Base-by-base conservation (phyloP, 139 green algal genomes). In the Tetradesmus lagerheimii region DNA sequence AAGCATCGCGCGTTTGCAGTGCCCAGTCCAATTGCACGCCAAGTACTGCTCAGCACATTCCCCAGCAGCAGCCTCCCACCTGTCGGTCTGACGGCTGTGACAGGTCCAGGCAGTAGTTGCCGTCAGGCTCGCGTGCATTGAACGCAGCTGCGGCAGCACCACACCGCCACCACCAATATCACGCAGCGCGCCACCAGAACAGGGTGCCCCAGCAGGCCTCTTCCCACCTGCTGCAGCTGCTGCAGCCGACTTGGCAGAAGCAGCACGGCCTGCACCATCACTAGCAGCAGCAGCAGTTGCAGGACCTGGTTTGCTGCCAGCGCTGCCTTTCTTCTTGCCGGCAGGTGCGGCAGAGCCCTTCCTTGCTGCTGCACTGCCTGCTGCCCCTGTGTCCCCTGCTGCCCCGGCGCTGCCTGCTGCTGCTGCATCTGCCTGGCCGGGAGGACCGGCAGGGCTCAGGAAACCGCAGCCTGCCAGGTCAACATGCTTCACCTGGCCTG, bases 81-180 rank as follows among this genome's bases (percentile, higher is more conserved):
- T 94, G 92, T 37, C 83, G 67, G 39, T 94, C 87, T 80, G 90
- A 80, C 5, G 92, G 92, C 5, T 79, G 37, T 34, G 79, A 31
- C 29, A 94, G 62, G 38, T 93, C 90, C 71, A 94, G 74, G 57
- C 43, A 75, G 75, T 94, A 93, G 64, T 71, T 41, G 3, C 92
- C 92, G 45, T 94, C 81, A 16, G 92, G 87, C 50, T 94, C 89
- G 67, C 90, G 85, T 12, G 90, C 87, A 74, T 92, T 90, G 88
- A 92, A 94, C 18, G 71, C 78, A 50, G 80, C 84, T 47, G 82
- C 89, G 66, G 77, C 86, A 86, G 45, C 45, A 74, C 80, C 38
- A 31, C 80, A 9, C 23, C 35, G 16, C 76, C 83, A 87, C 83
- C 45, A n/a, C 57, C 57, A n/a, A 71, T 71, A 8, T 71, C 57